A percentile compares a stretch with the other conserved stretches of the same genome.
Evolutionary conservation across 208 protist species (phyloP).

Genomic region (Wallacemonas sp.): DNA sequence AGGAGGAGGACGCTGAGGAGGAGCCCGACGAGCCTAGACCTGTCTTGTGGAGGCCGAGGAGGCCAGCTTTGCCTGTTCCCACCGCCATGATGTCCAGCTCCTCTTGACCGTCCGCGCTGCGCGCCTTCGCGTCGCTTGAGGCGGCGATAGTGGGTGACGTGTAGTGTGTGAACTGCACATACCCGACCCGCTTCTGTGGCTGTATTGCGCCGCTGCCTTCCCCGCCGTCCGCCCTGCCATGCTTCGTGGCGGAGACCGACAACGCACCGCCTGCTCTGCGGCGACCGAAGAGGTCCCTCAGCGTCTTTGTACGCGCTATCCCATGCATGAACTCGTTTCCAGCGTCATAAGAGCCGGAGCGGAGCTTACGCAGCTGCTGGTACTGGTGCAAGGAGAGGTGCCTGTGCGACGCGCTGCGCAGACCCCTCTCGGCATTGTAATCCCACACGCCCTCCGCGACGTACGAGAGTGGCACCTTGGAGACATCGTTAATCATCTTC

Average conservation of each 20-base stretch:
- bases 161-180: slow-evolving; percentile 7
- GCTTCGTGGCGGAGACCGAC: neutral
- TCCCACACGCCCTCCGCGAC: slow-evolving; percentile 39
- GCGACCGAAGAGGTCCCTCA: too few species aligned
- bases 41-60: neutral
- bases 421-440: neutral
- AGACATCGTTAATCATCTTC: slow-evolving; percentile 44
- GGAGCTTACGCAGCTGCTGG: slow-evolving; percentile 3
- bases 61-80: neutral
- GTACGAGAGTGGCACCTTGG: slow-evolving; percentile 43
- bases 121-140: neutral
- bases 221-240: neutral
- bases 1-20: neutral
- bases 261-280: neutral
- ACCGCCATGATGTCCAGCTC: slow-evolving; percentile 9
- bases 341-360: neutral
- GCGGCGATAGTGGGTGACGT: neutral
- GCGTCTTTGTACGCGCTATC: too few species aligned
- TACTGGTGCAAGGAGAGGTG: slow-evolving; percentile 4
- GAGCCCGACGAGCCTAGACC: neutral
- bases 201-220: too few species aligned
- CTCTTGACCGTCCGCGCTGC: neutral
- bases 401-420: neutral
- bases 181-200: slow-evolving; percentile 3
- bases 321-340: too few species aligned